A percentile compares a stretch with the other conserved stretches of the same genome.
Conservation (phyloP, 2,329 filamentous ascomycete genomes). For the Neurospora crassa region DNA sequence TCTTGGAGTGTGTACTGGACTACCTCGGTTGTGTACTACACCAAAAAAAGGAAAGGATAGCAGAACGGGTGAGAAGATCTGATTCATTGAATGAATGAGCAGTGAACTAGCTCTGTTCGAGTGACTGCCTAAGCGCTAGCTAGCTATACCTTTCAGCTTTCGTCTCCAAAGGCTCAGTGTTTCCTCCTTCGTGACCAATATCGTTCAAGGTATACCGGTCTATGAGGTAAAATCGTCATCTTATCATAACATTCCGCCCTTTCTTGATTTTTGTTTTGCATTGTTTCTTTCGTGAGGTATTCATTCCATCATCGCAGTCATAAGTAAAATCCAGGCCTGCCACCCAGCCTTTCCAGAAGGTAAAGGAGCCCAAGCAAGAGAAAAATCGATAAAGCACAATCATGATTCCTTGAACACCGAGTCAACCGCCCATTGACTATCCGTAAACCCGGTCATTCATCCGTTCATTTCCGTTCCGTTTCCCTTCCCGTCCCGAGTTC, state of each 20-base stretch:
- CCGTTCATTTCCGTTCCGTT: slow-evolving; percentile 3
- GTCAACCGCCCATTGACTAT: not conserved
- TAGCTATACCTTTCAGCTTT: not conserved
- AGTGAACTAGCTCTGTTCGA: not conserved
- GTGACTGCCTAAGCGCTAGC: not conserved
- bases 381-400: not conserved
- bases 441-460: slow-evolving; percentile 1
- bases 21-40: not conserved
- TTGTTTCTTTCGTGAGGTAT: not conserved
- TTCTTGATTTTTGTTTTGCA: not conserved
- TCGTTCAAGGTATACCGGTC: not conserved
- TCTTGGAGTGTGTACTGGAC: not conserved
- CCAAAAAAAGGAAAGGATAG: not conserved
- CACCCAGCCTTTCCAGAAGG: not conserved
- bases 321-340: not conserved
- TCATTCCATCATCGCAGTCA: not conserved
- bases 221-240: not conserved
- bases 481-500: slow-evolving; percentile 1
- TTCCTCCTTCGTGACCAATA: not conserved
- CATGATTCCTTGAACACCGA: not conserved
- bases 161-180: not conserved
- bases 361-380: not conserved
- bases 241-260: not conserved
- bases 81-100: not conserved
- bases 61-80: not conserved